These are phyloP conservation scores for Myxozyma monticola DNA, from an alignment of 805 yeast genomes.

Conservation along the genomic window DNA sequence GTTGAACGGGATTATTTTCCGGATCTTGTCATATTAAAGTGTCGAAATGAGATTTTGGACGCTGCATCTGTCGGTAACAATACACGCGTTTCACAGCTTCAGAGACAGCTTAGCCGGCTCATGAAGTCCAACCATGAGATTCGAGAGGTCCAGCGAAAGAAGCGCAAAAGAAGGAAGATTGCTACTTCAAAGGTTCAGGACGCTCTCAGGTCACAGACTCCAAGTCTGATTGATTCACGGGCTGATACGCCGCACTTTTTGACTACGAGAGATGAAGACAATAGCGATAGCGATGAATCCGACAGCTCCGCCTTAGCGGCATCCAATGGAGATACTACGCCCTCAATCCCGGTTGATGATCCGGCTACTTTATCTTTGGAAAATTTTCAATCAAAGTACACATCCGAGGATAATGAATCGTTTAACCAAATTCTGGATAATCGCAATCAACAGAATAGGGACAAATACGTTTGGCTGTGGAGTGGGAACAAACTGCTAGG, in stretches of 20 bases:
- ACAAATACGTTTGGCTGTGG: constrained; percentile 33
- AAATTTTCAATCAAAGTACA: constrained; percentile 34
- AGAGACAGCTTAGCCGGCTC: constrained; percentile 13
- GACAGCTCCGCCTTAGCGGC: neutral
- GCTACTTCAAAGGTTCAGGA: too few relatives aligned
- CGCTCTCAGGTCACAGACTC: neutral
- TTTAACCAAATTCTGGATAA: constrained; percentile 33
- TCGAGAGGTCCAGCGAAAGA: constrained; percentile 2
- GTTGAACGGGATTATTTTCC: constrained; percentile 34
- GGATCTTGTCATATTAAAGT: constrained; percentile 15
- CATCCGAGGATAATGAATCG: constrained; percentile 39
- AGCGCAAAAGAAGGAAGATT: neutral
- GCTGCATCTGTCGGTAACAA: constrained; percentile 14
- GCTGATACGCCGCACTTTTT: constrained; percentile 8
- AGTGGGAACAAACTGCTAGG: constrained; percentile 18
- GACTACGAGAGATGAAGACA: too few relatives aligned
- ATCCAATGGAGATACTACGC: neutral
- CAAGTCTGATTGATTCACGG: neutral
- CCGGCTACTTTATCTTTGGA: too few relatives aligned
- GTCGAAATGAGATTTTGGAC: constrained; percentile 18
- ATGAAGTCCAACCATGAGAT: constrained; percentile 13
- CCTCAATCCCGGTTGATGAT: too few relatives aligned
- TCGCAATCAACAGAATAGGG: constrained; percentile 27
- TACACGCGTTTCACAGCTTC: constrained; percentile 4
- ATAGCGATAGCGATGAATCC: too few relatives aligned